phyloP scores from a whole-genome alignment of 768 basidiomycete genomes.

The Inosperma sp. region DNA sequence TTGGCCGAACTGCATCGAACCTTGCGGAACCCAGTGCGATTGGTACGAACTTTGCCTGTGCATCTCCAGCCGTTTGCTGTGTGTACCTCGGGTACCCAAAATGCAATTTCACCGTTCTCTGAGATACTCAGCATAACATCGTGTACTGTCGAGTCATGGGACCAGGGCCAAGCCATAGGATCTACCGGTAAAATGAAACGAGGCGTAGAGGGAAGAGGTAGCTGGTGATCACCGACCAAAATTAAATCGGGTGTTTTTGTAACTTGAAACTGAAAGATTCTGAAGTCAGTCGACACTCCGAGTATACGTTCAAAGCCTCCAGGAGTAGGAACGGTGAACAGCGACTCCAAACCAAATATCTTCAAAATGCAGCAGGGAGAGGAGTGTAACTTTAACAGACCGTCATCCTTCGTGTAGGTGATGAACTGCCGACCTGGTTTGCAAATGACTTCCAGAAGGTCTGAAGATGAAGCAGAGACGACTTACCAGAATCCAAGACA shows the following conservation, averaged over 20 bases:
- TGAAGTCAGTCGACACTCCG: conserved; percentile 59
- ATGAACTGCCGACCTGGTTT: conserved; percentile 49
- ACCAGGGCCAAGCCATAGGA: conserved; percentile 77
- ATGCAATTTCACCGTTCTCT: conserved; percentile 71
- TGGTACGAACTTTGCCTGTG: conserved; percentile 73
- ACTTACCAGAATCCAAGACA: conserved; percentile 59
- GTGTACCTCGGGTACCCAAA: conserved; percentile 64
- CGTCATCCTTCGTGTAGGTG: conserved; percentile 50
- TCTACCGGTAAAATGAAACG: conserved; percentile 72
- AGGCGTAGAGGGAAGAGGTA: conserved; percentile 49
- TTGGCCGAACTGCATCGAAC: conserved; percentile 88
- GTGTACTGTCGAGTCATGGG: conserved; percentile 44
- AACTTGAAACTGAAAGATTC: conserved; percentile 54
- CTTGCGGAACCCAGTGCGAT: conserved; percentile 55
- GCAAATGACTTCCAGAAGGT: conserved; percentile 1
- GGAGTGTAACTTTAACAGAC: conserved; percentile 51
- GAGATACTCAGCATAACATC: conserved; percentile 81
- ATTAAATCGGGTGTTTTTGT: conserved; percentile 36
- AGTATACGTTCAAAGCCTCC: conserved; percentile 53
- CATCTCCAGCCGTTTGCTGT: conserved; percentile 50
- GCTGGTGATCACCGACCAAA: conserved; percentile 43
- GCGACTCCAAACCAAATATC: conserved; percentile 49
- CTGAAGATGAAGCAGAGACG: neutral
- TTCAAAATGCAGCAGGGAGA: conserved; percentile 37
- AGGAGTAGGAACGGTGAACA: conserved; percentile 64